phyloP scores from a whole-genome alignment of 352 stramenopile genomes.

The Globisporangium polare region DNA sequence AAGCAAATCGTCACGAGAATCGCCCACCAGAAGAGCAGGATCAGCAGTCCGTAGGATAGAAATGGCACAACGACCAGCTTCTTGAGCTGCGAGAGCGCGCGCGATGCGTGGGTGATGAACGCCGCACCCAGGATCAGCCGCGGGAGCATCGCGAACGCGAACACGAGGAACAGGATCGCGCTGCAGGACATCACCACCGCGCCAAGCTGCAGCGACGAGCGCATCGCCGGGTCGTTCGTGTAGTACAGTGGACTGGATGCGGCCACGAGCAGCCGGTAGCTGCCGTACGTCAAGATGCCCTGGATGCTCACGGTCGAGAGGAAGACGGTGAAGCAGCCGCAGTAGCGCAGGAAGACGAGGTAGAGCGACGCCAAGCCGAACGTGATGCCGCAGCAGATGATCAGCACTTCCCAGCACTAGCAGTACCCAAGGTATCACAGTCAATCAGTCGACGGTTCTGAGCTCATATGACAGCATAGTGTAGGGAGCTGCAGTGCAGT shows the following conservation, averaged over 20 bases:
- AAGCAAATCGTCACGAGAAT: constrained; percentile 72
- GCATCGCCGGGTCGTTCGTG: constrained; percentile 57
- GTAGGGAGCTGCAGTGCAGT: neutral
- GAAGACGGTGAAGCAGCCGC: constrained; percentile 67
- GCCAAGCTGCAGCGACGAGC: constrained; percentile 62
- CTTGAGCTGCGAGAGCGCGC: constrained; percentile 61
- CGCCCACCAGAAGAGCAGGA: constrained; percentile 69
- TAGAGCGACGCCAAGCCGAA: constrained; percentile 57
- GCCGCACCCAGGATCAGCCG: constrained; percentile 60
- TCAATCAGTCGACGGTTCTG: neutral
- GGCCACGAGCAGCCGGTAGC: constrained; percentile 50
- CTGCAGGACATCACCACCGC: constrained; percentile 52
- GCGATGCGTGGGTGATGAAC: constrained; percentile 77
- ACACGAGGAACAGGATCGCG: constrained; percentile 63
- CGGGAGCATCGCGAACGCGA: constrained; percentile 59
- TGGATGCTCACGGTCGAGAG: constrained; percentile 65
- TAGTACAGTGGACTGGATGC: constrained; percentile 47
- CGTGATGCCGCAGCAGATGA: constrained; percentile 58
- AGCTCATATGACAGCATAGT: neutral
- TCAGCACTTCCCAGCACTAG: constrained; percentile 65
- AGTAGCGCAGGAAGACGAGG: constrained; percentile 64
- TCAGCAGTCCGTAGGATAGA: constrained; percentile 54
- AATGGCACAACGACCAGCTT: constrained; percentile 68
- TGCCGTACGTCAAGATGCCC: constrained; percentile 54
- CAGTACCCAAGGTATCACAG: neutral